Base-by-base conservation (phyloP, 2,329 filamentous ascomycete species). In the Fusarium ambrosium region DNA sequence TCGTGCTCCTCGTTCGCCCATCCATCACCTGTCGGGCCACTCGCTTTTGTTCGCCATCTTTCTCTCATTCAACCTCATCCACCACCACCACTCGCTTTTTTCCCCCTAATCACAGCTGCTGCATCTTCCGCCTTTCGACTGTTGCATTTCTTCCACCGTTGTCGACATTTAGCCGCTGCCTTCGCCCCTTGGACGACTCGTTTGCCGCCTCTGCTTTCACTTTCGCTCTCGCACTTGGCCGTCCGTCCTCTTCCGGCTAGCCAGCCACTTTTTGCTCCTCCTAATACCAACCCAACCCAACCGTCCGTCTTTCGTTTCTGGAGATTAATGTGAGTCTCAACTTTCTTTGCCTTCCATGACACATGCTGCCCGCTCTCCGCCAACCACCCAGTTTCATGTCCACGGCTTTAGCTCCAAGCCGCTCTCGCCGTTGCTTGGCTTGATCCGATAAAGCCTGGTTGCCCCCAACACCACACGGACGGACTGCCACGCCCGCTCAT, bases 271-370 rank as follows among this genome's bases (percentile, higher is more conserved):
- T 70, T 75, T 41, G 43, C 43, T 48, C 43, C 43, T 69, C 73
- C 64, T 79, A 79, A 79, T 79, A 77, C 70, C 71, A 71, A 65
- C 62, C 70, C 71, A 71, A 65, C 62, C 41, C 41, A 43, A 48
- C 43, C 43, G 22, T 48, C 43, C 74, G 69, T 71, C 73, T 65
- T 71, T 76, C 68, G 68, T 72, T 76, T 73, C 71, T 78, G 72
- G 78, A 81, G 69, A 82, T 82, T 79, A 82, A 82, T 82, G 81
- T 83, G 80, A 83, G 81, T 83, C 74, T 72, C 72, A 78, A 75
- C 75, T 79, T 74, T 78, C 72, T 77, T 79, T 77, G 65, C 77
- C 64, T 51, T 74, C 72, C 62, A 78, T 76, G 75, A 76, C 77
- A 78, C 77, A 79, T 81, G 76, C 79, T 73, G 73, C 72, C 68